Evolutionary conservation across 2,329 filamentous ascomycete species (phyloP).

Genomic region (Colletotrichum eremochloae): DNA sequence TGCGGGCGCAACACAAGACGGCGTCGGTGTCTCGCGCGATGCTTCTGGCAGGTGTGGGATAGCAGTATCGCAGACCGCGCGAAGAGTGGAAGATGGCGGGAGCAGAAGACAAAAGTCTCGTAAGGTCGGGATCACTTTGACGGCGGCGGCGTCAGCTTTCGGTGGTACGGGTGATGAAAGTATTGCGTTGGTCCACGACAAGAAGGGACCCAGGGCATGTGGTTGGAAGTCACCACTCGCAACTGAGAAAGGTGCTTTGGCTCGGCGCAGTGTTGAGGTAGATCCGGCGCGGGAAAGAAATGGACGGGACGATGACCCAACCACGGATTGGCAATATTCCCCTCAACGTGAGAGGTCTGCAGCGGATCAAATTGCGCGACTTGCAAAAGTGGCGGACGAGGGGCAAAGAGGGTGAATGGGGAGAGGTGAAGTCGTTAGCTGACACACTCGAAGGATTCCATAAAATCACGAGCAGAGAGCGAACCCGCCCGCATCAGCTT

Average conservation of each 20-base stretch:
- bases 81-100: neutral
- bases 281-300: constrained; percentile 14
- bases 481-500: constrained; percentile 28
- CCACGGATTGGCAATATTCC: constrained; percentile 17
- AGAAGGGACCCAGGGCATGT: neutral
- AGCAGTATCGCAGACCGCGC: constrained; percentile 26
- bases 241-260: constrained; percentile 26
- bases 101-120: constrained; percentile 27
- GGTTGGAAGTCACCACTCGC: constrained; percentile 34
- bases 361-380: constrained; percentile 2
- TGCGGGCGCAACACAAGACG: constrained; percentile 22
- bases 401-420: constrained; percentile 20
- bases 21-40: constrained; percentile 19
- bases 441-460: constrained; percentile 25
- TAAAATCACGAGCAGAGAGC: constrained; percentile 31
- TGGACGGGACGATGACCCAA: constrained; percentile 17
- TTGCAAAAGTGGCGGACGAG: neutral
- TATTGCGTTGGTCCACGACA: constrained; percentile 26
- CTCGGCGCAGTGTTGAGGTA: constrained; percentile 13
- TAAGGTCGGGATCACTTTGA: constrained; percentile 22
- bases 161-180: constrained; percentile 21
- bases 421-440: constrained; percentile 16
- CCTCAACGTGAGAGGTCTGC: constrained; percentile 16
- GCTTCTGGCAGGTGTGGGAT: constrained; percentile 25
- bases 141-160: constrained; percentile 34